Base-by-base conservation (phyloP, 257 asterid genomes). In the Capsicum baccatum region DNA sequence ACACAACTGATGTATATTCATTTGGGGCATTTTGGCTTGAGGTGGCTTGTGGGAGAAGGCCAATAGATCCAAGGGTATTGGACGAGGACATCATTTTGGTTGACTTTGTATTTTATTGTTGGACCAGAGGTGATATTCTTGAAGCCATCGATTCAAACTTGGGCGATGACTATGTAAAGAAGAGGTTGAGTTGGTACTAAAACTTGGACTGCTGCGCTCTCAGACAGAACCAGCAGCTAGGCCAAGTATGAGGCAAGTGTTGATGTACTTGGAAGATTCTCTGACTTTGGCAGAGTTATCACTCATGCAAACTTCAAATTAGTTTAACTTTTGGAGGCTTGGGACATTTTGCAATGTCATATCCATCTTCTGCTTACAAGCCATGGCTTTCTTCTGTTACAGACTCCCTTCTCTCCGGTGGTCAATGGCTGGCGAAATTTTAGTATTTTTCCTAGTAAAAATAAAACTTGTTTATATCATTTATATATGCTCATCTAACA, bases 21-120 rank as follows among this genome's bases (percentile, higher is more conserved):
- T 93, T 91, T 73, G 97, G 97, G n/a, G 92, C 92, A 0, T 91
- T 93, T 69, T 63, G 91, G 81, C 96, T 92, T 1, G 97, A 93
- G 83, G 96, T 93, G 6, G 91, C 80, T 0, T 89, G 92, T 35
- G 97, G 96, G 19, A 86, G 93, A 86, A 91, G 95, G 84, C 97
- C 96, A 0, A 83, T 93, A 0, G 92, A 92, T 3, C 86, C 89
- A 4, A 85, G 79, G n/a, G 87, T 71, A 4, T 13, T 81, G 1
- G 6, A 73, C 0, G 92, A 90, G 2, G 87, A 86, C 11, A 8
- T 84, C 4, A 86, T 92, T 44, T 76, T 93, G 87, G 79, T 91
- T 3, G 96, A 93, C 13, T 89, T 88, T 90, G 96, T 93, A n/a
- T 85, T 84, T 48, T 59, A 86, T 2, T 50, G 83, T 71, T 92